Evolutionary conservation across 192 early-diverging fungal genomes (phyloP), one percentile per base, ranked within the genome.

Genomic region (Funneliformis mosseae): DNA sequence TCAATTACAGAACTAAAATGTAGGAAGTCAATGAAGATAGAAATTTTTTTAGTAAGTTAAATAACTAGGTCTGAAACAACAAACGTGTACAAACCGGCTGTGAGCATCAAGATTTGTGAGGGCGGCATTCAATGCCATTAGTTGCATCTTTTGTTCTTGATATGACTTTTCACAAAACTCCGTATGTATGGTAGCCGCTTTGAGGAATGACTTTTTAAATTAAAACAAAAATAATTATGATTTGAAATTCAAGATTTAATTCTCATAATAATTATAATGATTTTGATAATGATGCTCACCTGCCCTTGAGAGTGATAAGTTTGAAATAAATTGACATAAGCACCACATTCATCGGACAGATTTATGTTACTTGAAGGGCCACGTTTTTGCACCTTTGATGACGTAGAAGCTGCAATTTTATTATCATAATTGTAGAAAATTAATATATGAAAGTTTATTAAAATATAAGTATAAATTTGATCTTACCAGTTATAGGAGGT

Each of bases 51-150:
- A 59, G 12, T 5, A 62, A 28, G 23, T 28, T 41, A 11, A 77
- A 12, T 27, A 81, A 11, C 3, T 61, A 27, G 8, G 38, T 69
- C n/a, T 33, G 63, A 55, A n/a, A n/a, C 23, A 11, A 18, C n/a
- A 21, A 23, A 7, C 8, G 10, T 9, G 4, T 11, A 66, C 80
- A 7, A 78, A 82, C 79, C 70, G 81, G 45, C 81, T 85, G 63
- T 90, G 88, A 6, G 87, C 76, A 39, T 88, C 84, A 18, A 90
- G 64, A 82, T 89, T 90, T 9, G 85, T 84, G 2, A 89, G 38
- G 5, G 88, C 89, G 8, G 88, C 89, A 41, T 84, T 83, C 39
- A 90, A 71, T 16, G 89, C 89, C 82, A 87, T 85, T 39, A 79
- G 77, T 66, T 90, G 89, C 4, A 83, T 73, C 59, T 84, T 83